A percentile compares a stretch with the other conserved stretches of the same genome.
phyloP scores from a whole-genome alignment of 1,284 basidiomycete species.

The Ganoderma leucocontextum region DNA sequence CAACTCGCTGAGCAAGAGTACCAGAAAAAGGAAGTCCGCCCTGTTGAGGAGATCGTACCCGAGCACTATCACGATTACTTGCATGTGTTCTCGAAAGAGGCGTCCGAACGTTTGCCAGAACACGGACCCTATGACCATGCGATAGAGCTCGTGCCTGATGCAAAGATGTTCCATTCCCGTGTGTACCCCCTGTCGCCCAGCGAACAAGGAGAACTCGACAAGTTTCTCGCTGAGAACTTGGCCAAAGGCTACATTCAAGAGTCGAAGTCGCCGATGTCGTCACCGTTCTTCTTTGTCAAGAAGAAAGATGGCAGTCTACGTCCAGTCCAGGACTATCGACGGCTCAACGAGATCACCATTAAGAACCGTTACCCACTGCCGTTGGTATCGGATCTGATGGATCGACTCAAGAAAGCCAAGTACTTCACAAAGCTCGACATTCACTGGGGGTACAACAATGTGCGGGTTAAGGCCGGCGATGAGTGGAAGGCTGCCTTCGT shows the following conservation, averaged over 20 bases:
- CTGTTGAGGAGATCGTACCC: background rate
- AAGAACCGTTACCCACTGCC: slow-evolving; percentile 31
- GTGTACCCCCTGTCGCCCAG: slow-evolving; percentile 14
- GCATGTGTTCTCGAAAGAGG: background rate
- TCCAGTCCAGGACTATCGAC: slow-evolving; percentile 42
- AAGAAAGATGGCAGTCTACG: slow-evolving; percentile 49
- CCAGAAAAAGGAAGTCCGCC: background rate
- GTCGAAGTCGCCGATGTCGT: slow-evolving; percentile 38
- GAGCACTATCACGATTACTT: too few species aligned
- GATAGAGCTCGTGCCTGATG: slow-evolving; percentile 15
- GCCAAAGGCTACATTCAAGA: slow-evolving; percentile 31
- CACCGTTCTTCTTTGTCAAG: slow-evolving; percentile 49
- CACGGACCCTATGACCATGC: slow-evolving; percentile 15
- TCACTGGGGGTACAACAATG: slow-evolving; percentile 14
- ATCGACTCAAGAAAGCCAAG: slow-evolving; percentile 11
- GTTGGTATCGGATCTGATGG: slow-evolving; percentile 6
- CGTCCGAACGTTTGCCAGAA: background rate
- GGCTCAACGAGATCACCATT: slow-evolving; percentile 36
- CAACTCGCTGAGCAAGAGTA: slow-evolving; percentile 10
- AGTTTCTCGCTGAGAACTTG: slow-evolving; percentile 44
- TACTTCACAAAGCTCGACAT: slow-evolving; percentile 18
- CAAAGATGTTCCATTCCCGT: slow-evolving; percentile 8
- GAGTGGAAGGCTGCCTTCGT: slow-evolving; percentile 19
- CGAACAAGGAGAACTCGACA: slow-evolving; percentile 9
- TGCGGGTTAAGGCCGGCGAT: slow-evolving; percentile 17